Conservation (phyloP, 768 basidiomycete species). For the Mycena crocata region DNA sequence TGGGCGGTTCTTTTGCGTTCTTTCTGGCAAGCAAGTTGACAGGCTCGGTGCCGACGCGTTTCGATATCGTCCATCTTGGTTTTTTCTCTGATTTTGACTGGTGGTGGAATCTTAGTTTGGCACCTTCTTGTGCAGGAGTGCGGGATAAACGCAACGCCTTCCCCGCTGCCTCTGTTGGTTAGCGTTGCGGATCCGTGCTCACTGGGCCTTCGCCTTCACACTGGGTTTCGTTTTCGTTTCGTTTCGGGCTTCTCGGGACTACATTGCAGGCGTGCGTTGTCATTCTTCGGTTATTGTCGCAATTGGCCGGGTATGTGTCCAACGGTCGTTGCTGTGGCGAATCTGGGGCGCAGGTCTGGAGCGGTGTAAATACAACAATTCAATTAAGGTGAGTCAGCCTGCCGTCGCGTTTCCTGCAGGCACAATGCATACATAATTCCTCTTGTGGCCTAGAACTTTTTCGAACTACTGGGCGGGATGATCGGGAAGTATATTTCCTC, state of each 20-base stretch:
- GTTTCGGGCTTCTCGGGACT: background rate
- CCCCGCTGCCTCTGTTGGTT: constrained; percentile 5
- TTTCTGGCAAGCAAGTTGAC: background rate
- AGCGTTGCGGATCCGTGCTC: constrained; percentile 23
- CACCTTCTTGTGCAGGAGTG: no score
- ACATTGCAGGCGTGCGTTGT: background rate
- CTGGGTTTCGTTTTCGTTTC: constrained; percentile 7
- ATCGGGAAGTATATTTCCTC: constrained; percentile 13
- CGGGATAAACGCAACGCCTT: no score
- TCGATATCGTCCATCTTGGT: background rate
- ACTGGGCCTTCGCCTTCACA: background rate
- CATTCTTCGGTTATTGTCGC: background rate
- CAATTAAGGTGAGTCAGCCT: background rate
- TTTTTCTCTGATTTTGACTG: no score
- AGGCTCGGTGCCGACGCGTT: constrained; percentile 1
- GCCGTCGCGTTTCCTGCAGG: constrained; percentile 1
- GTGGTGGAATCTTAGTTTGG: no score
- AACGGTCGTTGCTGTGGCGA: background rate
- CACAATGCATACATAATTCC: background rate
- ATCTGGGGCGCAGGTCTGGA: background rate
- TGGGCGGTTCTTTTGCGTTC: background rate
- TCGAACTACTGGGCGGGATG: constrained; percentile 12
- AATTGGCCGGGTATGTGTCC: constrained; percentile 8
- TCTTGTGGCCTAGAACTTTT: background rate
- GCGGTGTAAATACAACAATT: no score